Evolutionary conservation across 768 basidiomycete species (phyloP).

Genomic region (Coprinellus micaceus): DNA sequence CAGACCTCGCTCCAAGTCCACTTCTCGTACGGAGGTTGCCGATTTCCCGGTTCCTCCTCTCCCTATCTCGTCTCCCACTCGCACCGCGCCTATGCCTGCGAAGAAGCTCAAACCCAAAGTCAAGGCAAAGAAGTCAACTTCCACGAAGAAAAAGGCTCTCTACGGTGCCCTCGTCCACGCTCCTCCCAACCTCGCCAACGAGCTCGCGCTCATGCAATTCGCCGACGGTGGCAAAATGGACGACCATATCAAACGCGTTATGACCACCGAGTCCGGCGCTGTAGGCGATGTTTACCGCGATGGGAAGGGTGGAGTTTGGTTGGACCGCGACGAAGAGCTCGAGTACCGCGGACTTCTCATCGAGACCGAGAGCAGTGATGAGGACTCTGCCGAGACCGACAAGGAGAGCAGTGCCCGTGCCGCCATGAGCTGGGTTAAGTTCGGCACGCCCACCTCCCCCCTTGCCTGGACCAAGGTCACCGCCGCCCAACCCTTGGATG

Average conservation of each 20-base stretch:
- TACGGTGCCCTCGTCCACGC: constrained; percentile 36
- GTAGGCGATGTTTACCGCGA: constrained; percentile 59
- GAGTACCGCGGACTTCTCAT: constrained; percentile 61
- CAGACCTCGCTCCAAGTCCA: constrained; percentile 9
- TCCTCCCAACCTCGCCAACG: constrained; percentile 56
- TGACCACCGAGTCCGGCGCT: constrained; percentile 53
- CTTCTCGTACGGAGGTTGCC: neutral
- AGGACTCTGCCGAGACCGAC: constrained; percentile 15
- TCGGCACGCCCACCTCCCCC: constrained; percentile 9
- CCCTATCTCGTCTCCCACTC: neutral
- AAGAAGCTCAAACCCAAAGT: constrained; percentile 13
- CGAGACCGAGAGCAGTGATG: constrained; percentile 25
- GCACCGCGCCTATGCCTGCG: constrained; percentile 14
- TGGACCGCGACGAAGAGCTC: constrained; percentile 68
- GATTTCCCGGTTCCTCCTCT: neutral
- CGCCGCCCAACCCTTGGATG: constrained; percentile 4
- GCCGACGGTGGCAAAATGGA: constrained; percentile 60
- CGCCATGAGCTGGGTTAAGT: constrained; percentile 22
- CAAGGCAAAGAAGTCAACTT: constrained; percentile 23
- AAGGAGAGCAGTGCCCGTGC: too few relatives aligned
- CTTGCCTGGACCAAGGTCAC: neutral
- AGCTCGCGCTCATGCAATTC: constrained; percentile 69
- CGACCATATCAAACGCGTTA: constrained; percentile 47
- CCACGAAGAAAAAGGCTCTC: constrained; percentile 46
- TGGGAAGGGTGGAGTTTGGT: constrained; percentile 60